A percentile compares a stretch with the other conserved stretches of the same genome.
These are phyloP conservation scores for Verticillium nonalfalfae DNA, from an alignment of 2,329 filamentous ascomycete genomes.

Conservation along the genomic window DNA sequence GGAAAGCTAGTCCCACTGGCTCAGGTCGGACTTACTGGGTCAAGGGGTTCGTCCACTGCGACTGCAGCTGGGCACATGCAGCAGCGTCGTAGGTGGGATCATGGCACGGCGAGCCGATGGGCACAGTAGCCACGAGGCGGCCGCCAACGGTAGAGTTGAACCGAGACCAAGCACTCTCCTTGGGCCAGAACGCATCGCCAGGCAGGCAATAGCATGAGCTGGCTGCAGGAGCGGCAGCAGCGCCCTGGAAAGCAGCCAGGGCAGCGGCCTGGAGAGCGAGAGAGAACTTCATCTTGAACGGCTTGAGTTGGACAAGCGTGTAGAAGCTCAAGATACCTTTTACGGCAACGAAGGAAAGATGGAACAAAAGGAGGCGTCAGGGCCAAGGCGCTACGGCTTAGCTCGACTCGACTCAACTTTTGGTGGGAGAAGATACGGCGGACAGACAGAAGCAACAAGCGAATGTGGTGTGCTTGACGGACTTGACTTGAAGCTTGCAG, in stretches of 20 bases:
- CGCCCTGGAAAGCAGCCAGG: constrained; percentile 8
- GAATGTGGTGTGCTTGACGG: not conserved
- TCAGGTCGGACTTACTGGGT: constrained; percentile 23
- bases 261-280: constrained; percentile 8
- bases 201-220: constrained; percentile 39
- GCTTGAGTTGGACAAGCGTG: constrained; percentile 3
- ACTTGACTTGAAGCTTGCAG: not conserved
- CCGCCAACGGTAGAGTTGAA: constrained; percentile 47
- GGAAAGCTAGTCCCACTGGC: not conserved
- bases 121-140: constrained; percentile 42
- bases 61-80: constrained; percentile 31
- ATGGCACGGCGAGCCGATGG: constrained; percentile 48
- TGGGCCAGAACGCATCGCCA: constrained; percentile 48
- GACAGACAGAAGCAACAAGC: not conserved
- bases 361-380: not conserved
- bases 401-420: not conserved
- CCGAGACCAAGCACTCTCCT: constrained; percentile 32
- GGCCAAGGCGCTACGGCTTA: not conserved
- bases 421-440: not conserved
- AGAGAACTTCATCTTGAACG: constrained; percentile 9
- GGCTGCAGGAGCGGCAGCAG: constrained; percentile 5
- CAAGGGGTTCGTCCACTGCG: constrained; percentile 24
- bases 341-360: constrained; percentile 1
- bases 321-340: not conserved
- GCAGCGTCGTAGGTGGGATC: constrained; percentile 34